Evolutionary conservation across 345 rosid genomes (phyloP).

Genomic region (Garcia nutans): DNA sequence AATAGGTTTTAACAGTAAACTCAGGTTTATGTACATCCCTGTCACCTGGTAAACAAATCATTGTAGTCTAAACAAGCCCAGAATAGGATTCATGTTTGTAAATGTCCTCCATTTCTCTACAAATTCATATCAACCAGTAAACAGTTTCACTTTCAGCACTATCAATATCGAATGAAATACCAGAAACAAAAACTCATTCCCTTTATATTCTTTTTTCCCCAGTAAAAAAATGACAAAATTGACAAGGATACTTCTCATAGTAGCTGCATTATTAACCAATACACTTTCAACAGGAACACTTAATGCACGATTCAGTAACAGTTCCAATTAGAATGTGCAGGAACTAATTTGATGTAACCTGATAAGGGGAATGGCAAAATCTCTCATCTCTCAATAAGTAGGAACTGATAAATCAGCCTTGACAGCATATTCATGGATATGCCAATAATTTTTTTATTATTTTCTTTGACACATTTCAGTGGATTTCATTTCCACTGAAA

Average conservation of each 20-base stretch:
- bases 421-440: slow-evolving; percentile 62
- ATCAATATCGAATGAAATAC: neutral
- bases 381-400: slow-evolving; percentile 53
- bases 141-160: neutral
- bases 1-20: too few species aligned
- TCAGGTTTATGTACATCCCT: too few species aligned
- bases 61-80: too few species aligned
- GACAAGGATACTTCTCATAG: neutral
- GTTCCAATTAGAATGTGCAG: neutral
- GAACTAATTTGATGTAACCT: neutral
- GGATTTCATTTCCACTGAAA: too few species aligned
- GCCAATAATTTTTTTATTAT: too few species aligned
- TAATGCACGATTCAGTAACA: too few species aligned
- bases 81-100: too few species aligned
- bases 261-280: neutral
- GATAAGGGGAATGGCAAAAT: neutral
- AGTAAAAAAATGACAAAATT: neutral
- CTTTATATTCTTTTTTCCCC: neutral
- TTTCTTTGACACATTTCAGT: too few species aligned
- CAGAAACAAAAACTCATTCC: neutral
- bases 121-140: neutral
- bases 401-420: slow-evolving; percentile 77
- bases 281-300: neutral
- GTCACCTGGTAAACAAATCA: too few species aligned
- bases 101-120: neutral